Evolutionary conservation across 2,329 filamentous ascomycete genomes (phyloP), one percentile per base, ranked within the genome.

Genomic region (Ophiostoma australiae): DNA sequence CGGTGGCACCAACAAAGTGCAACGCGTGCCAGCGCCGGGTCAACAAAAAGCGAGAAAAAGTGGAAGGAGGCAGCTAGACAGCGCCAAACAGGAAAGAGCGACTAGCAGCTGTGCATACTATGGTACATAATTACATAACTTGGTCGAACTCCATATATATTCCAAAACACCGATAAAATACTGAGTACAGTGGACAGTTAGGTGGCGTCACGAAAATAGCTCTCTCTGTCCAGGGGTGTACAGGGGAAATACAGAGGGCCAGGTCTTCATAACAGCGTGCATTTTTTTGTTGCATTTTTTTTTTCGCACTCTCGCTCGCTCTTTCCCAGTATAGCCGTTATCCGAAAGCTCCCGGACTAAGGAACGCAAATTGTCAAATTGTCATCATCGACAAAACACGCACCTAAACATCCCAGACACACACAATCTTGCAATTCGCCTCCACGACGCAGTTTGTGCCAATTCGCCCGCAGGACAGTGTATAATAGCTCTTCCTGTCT

Each of bases 281-380:
- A 41, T 10, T 41, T 41, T 35, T 23, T 66, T 37, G 69, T 70
- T 70, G 35, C 63, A 66, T 23, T 70, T 72, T 70, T 67, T 67
- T 67, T 67, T 58, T 58, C 66, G 39, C 58, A 63, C 66, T 31
- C 13, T 44, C 23, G 37, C 48, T 67, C 66, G 37, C 66, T 48
- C 66, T 20, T 41, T 67, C 35, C 39, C 39, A 44, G 41, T 73
- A 69, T 33, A 67, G 66, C 72, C 70, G 70, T 52, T 70, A 74
- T 70, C 73, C 73, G 73, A 74, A 71, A 73, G 73, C 72, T 72
- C 71, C 73, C 73, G 73, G 31, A 70, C 23, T 39, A 70, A 20
- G 20, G 33, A 66, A 33, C 33, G 52, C 61, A 65, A 65, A 65
- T 33, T 65, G 61, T 65, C 65, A 37, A 68, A 67, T 41, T 67